Base-by-base conservation (phyloP, 192 early-diverging fungal genomes). In the Coemansia sp. region DNA sequence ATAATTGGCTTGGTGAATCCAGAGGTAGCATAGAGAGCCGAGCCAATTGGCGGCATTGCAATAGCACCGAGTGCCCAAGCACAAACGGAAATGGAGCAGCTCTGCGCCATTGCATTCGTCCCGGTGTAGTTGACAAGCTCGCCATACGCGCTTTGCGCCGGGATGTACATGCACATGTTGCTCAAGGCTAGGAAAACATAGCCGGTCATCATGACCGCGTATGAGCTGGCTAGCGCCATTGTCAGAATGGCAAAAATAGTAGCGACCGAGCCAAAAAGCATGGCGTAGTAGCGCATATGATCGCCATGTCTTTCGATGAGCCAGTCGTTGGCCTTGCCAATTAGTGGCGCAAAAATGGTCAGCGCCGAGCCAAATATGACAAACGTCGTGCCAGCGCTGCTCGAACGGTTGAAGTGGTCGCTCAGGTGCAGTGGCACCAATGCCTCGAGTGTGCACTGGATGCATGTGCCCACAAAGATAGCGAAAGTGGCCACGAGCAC, bases 141-240 rank as follows among this genome's bases (percentile, higher is more conserved):
- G 10, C 74, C 74, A 53, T 64, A 77, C 5, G 68, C 69, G 53
- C 74, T 77, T 15, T 71, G 68, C 0, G 67, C 59, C 2, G 74
- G 74, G 58, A 77, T 46, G 19, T 56, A 60, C 69, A 77, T 59
- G 56, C 64, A 71, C n/a, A 71, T 19, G 19, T 67, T 67, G 15
- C 64, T 35, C 2, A 71, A 46, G 2, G 74, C 74, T 15, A 71
- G 64, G 1, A 77, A 19, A 24, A 66, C 59, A 29, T 67, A 71
- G 9, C 68, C 74, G 9, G 56, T 38, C 68, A 77, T 77, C 69
- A 77, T 49, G 4, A 67, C 60, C 1, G 68, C 65, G 39, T 71
- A 77, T 12, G 59, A 51, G 12, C 41, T 53, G 22, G 64, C 69
- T 15, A 77, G 57, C 12, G 68, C 65, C 68, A 77, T 62, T 38